Evolutionary conservation across 345 rosid genomes (phyloP).

Genomic region (Eucalyptus polyanthemos): DNA sequence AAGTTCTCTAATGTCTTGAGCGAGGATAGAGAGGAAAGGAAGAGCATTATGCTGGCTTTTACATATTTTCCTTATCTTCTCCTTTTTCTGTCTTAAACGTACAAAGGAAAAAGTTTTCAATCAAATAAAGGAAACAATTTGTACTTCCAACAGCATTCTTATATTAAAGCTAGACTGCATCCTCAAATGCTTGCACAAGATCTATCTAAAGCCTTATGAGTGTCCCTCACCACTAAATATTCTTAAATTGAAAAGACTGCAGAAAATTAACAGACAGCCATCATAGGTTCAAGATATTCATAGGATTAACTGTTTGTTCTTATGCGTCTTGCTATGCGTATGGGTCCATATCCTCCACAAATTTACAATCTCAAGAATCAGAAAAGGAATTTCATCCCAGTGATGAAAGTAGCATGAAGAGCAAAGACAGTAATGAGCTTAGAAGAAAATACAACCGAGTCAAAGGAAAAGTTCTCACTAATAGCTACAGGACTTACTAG

Average conservation of each 20-base stretch:
- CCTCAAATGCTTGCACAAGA: background rate
- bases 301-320: background rate
- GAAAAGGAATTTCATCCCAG: background rate
- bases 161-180: background rate
- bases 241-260: background rate
- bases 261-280: background rate
- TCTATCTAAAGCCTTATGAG: background rate
- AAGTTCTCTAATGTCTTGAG: constrained; percentile 67
- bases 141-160: background rate
- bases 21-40: constrained; percentile 79
- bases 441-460: background rate
- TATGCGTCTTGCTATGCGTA: background rate
- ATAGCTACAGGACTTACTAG: background rate
- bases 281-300: background rate
- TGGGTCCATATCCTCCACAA: background rate
- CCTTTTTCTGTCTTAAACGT: constrained; percentile 50
- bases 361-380: background rate
- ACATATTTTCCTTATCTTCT: constrained; percentile 39
- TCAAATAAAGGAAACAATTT: background rate
- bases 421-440: background rate
- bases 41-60: constrained; percentile 48
- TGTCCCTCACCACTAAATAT: background rate
- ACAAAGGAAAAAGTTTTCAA: background rate
- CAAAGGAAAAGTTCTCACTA: background rate
- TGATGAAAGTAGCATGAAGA: background rate